Evolutionary conservation across 2,329 filamentous ascomycete species (phyloP), one percentile per base, ranked within the genome.

Genomic region (Coccinonectria pachysandricola): DNA sequence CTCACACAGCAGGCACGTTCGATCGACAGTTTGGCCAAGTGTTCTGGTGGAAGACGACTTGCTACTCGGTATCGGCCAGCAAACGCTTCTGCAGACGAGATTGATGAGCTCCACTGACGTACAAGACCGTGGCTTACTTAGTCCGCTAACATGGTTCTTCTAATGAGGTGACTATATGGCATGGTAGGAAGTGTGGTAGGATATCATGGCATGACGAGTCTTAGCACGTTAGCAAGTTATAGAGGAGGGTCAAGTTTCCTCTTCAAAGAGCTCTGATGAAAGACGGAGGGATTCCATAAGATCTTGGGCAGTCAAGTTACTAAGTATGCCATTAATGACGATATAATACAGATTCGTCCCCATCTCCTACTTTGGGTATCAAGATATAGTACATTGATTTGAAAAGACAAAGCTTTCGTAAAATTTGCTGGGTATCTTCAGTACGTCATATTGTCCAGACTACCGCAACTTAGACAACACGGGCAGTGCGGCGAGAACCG

Each of bases 401-500:
- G 18, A 21, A n/a, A n/a, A n/a, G n/a, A n/a, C n/a, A n/a, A n/a
- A n/a, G n/a, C n/a, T n/a, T n/a, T n/a, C n/a, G n/a, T n/a, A n/a
- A n/a, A n/a, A n/a, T 21, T 7, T 14, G 8, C 15, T 6, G n/a
- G 15, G n/a, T 7, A 20, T 8, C 6, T 24, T 22, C n/a, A 7
- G 17, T 36, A 39, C n/a, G 8, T 30, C n/a, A 12, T 16, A n/a
- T n/a, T n/a, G n/a, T n/a, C n/a, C n/a, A n/a, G n/a, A n/a, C n/a
- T n/a, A n/a, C n/a, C n/a, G n/a, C n/a, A 13, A 8, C 19, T 39
- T 37, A 37, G 21, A 36, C 8, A 26, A 36, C 42, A 23, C 37
- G 45, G 26, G 30, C 37, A 25, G 31, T 39, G 31, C 51, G 59
- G 33, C 49, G 65, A 30, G 59, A 63, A 31, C 73, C 71, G 19